Evolutionary conservation across 2,329 filamentous ascomycete species (phyloP), one percentile per base, ranked within the genome.

Genomic region (Diaporthe helianthi): DNA sequence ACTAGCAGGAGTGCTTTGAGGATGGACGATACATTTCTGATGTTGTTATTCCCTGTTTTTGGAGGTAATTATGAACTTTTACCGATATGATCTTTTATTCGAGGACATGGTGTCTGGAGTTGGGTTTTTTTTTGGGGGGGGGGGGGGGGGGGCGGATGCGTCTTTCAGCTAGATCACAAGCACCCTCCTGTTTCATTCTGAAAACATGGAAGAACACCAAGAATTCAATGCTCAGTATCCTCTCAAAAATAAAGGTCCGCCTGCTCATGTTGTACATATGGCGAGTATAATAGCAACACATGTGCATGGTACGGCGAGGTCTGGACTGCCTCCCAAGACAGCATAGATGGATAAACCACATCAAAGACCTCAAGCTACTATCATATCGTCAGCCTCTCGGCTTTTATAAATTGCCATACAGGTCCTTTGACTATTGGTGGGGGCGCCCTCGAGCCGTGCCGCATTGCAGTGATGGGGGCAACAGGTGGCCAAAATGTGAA

Each of bases 1-100:
- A 80, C 49, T 67, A 63, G n/a, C n/a, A n/a, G 58, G 47, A 2
- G 12, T 15, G n/a, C 24, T 31, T 19, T 58, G 2, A 22, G 15
- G 31, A 22, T 46, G 17, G 7, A 22, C 10, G n/a, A 55, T 31
- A 4, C 6, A n/a, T 24, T 58, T 44, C 29, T 24, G 33, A 29
- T 68, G 24, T 65, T 55, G 41, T 61, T 31, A 69, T 68, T 58
- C 53, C 38, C 51, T 29, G n/a, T n/a, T n/a, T n/a, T n/a, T n/a
- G 22, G 54, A 29, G 68, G 49, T 70, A 55, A 58, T 55, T 19
- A 68, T 70, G 64, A 65, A 31, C 47, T 36, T 49, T 69, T 67
- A 54, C 67, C 44, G 52, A 63, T 51, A 67, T 46, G 52, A 67
- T 15, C 10, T 33, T 49, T 58, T 49, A 52, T 54, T 66, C 15